Evolutionary conservation across 2,329 filamentous ascomycete species (phyloP), one percentile per base, ranked within the genome.

Genomic region (Achaetomium macrosporum): DNA sequence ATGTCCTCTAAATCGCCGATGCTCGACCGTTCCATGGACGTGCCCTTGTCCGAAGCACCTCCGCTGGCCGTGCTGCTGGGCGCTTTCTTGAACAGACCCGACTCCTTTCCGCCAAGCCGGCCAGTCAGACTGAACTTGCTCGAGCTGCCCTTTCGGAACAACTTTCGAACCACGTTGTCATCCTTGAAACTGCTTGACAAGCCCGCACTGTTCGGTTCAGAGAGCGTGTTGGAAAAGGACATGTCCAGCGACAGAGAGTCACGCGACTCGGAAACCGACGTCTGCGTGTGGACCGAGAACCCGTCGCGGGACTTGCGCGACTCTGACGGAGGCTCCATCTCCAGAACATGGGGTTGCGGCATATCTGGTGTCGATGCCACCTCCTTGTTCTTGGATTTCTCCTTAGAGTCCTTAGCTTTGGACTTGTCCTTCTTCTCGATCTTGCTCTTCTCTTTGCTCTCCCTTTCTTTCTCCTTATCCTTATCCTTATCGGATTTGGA

Each of bases 131-230:
- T 81, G 65, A 85, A 85, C 69, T 85, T 85, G 66, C 79, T 76
- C 7, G 81, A 82, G 65, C 80, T 84, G 46, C 82, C 79, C 69
- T 85, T 85, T 31, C 82, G 78, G 51, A 85, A 77, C 45, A 85
- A 72, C 64, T 83, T 79, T 64, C 76, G 72, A 59, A 84, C 70
- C 50, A 80, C 78, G 57, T 81, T 80, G 48, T 82, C 79, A 43
- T 69, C 68, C 56, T 67, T 68, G 57, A 62, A 63, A 51, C 57
- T 75, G 70, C 51, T 82, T 73, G 65, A 68, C 16, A 70, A 58
- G 11, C 69, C 68, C 2, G 67, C 64, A 42, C 72, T 73, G 19
- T 64, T 61, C 16, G 76, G 68, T 36, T 85, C 81, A 5, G 79
- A 82, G 3, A 75, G 71, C 2, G 79, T 76, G 62, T 81, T 82